Evolutionary conservation across 257 asterid genomes (phyloP).

Genomic region (Solanum virginianum): DNA sequence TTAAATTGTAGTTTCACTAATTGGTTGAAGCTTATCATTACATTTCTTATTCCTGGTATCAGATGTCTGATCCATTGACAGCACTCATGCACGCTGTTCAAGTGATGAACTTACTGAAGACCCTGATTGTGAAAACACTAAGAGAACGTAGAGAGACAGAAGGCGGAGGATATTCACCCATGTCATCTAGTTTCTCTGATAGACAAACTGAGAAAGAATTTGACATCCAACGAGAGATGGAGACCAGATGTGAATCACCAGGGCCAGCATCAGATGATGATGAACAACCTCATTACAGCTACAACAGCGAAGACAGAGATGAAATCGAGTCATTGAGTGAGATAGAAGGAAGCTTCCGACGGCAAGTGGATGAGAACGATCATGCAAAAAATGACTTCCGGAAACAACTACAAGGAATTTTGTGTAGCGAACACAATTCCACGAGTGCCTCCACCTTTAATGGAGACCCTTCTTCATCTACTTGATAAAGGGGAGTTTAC

Average conservation of each 20-base stretch:
- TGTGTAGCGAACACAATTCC: slow-evolving; percentile 46
- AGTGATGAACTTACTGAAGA: slow-evolving; percentile 92
- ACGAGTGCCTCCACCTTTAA: slow-evolving; percentile 14
- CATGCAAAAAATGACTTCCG: slow-evolving; percentile 69
- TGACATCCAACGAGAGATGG: slow-evolving; percentile 61
- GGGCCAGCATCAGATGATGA: slow-evolving; percentile 35
- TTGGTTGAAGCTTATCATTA: not conserved
- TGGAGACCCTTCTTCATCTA: slow-evolving; percentile 25
- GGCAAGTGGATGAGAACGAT: slow-evolving; percentile 56
- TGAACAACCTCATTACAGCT: slow-evolving; percentile 19
- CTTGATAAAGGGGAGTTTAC: slow-evolving; percentile 32
- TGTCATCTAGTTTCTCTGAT: slow-evolving; percentile 49
- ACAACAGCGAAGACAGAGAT: slow-evolving; percentile 38
- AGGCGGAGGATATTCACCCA: slow-evolving; percentile 44
- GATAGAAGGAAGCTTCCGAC: slow-evolving; percentile 66
- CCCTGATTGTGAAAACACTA: slow-evolving; percentile 59
- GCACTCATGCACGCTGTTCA: slow-evolving; percentile 99
- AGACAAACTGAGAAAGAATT: slow-evolving; percentile 22
- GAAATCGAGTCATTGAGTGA: slow-evolving; percentile 64
- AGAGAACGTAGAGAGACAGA: slow-evolving; percentile 61
- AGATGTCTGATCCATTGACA: slow-evolving; percentile 97
- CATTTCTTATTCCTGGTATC: slow-evolving; percentile 1
- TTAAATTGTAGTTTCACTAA: not conserved
- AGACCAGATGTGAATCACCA: slow-evolving; percentile 53
- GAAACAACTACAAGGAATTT: slow-evolving; percentile 61